phyloP scores from a whole-genome alignment of 2,329 filamentous ascomycete species.

The Sclerotinia subarctica region DNA sequence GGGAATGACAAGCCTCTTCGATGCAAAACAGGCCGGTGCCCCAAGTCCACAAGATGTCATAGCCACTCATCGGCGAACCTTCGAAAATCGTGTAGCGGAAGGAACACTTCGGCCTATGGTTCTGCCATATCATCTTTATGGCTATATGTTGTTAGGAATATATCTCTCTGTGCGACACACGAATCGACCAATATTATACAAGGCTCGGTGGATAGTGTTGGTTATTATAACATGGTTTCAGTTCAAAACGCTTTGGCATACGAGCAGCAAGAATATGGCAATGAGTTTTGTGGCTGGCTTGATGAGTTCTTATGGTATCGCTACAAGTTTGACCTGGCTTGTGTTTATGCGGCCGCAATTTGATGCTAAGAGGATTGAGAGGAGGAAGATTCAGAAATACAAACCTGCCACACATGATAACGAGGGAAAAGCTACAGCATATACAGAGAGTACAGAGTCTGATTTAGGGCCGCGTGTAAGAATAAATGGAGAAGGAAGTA shows the following conservation, averaged over 20 bases:
- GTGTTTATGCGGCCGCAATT: slow-evolving; percentile 56
- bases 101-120: slow-evolving; percentile 49
- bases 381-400: slow-evolving; percentile 31
- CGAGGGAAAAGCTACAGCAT: background rate
- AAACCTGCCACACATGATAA: background rate
- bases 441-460: background rate
- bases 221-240: slow-evolving; percentile 46
- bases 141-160: slow-evolving; percentile 47
- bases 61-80: slow-evolving; percentile 40
- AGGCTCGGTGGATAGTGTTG: slow-evolving; percentile 50
- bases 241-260: slow-evolving; percentile 41
- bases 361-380: slow-evolving; percentile 48
- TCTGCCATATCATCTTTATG: slow-evolving; percentile 51
- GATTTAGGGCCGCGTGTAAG: slow-evolving; percentile 14
- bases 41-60: slow-evolving; percentile 32
- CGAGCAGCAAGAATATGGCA: slow-evolving; percentile 52
- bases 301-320: slow-evolving; percentile 48
- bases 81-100: slow-evolving; percentile 41
- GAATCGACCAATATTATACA: slow-evolving; percentile 49
- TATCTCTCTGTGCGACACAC: slow-evolving; percentile 57
- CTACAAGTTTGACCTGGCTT: slow-evolving; percentile 50
- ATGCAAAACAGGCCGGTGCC: background rate
- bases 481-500: slow-evolving; percentile 23
- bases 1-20: slow-evolving; percentile 12
- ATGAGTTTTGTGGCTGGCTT: slow-evolving; percentile 51